Evolutionary conservation across 306 rosid species (phyloP), one percentile per base, ranked within the genome.

Genomic region (Carpinus viminea): DNA sequence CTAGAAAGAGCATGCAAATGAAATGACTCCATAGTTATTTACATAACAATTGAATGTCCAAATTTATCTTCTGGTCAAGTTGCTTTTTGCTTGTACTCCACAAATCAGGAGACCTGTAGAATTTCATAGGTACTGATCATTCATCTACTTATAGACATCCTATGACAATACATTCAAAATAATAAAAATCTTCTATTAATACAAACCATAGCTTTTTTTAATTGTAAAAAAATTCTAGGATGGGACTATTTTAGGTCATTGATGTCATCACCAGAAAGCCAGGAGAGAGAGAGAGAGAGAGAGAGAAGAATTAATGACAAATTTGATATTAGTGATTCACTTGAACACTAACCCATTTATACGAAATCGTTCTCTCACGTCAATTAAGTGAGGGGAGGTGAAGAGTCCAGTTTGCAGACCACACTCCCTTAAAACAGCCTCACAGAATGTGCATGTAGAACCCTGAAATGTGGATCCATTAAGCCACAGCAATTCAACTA

Each of bases 361-460:
- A 50, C 96, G 92, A 83, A 91, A 82, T 75, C 96, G 84, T 80
- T 91, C 96, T 34, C 91, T 86, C 75, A n/a, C 90, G 9, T 91
- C 96, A 48, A 91, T 89, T 69, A 87, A 81, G 78, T 87, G 89
- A 87, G 92, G 92, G n/a, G 94, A 91, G 53, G 86, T 91, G 88
- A 91, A 89, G 73, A 91, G 88, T 78, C 93, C 96, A 7, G 96
- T 89, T 70, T 78, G 93, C 74, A 91, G 73, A 66, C 93, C 96
- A 73, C 91, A 89, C 76, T 91, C 93, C n/a, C 89, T 81, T 83
- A 91, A 71, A 79, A 91, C 89, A 81, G 91, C 91, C 80, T 89
- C 92, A 74, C 88, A 87, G 78, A 91, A 86, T 53, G 89, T 76
- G 83, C 96, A 89, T 24, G 93, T 91, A 69, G 96, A 91, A 45